phyloP scores from a whole-genome alignment of 1,284 basidiomycete species.

The Cryptococcus sp. region DNA sequence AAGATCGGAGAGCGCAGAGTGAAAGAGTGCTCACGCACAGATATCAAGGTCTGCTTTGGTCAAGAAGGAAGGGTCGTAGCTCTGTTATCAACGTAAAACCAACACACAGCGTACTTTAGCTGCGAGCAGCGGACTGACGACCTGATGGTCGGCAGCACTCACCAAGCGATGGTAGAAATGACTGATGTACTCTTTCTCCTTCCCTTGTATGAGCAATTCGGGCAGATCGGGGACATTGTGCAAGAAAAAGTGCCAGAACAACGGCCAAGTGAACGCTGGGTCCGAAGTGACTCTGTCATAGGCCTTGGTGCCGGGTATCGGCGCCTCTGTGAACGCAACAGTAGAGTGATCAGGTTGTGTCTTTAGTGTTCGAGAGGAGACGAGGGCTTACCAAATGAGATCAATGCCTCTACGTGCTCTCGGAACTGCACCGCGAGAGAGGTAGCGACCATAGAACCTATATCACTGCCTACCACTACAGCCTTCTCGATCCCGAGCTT shows the following conservation, averaged over 20 bases:
- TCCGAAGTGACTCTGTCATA: constrained; percentile 21
- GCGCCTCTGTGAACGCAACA: constrained; percentile 15
- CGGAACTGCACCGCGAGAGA: constrained; percentile 26
- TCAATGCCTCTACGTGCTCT: constrained; percentile 19
- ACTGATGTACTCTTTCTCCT: constrained; percentile 29
- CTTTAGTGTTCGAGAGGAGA: too few species aligned
- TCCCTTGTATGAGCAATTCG: constrained; percentile 26
- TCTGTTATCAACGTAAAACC: constrained; percentile 1
- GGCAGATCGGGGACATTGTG: constrained; percentile 30
- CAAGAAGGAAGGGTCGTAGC: constrained; percentile 20
- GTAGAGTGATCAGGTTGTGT: too few species aligned
- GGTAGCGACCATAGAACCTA: constrained; percentile 32
- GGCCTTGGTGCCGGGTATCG: constrained; percentile 24
- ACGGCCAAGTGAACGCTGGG: constrained; percentile 13
- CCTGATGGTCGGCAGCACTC: not conserved
- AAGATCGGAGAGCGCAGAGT: not conserved
- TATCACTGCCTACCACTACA: constrained; percentile 27
- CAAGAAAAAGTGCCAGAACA: constrained; percentile 37
- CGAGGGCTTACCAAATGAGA: constrained; percentile 23
- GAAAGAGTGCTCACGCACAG: constrained; percentile 9
- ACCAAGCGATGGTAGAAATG: constrained; percentile 29
- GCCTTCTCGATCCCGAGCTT: constrained; percentile 21
- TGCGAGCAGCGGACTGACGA: not conserved
- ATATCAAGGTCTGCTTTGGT: constrained; percentile 16
- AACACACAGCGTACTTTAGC: not conserved